These are phyloP conservation scores for Hirschioporus abietinus DNA, from an alignment of 768 basidiomycete genomes.

Conservation along the genomic window DNA sequence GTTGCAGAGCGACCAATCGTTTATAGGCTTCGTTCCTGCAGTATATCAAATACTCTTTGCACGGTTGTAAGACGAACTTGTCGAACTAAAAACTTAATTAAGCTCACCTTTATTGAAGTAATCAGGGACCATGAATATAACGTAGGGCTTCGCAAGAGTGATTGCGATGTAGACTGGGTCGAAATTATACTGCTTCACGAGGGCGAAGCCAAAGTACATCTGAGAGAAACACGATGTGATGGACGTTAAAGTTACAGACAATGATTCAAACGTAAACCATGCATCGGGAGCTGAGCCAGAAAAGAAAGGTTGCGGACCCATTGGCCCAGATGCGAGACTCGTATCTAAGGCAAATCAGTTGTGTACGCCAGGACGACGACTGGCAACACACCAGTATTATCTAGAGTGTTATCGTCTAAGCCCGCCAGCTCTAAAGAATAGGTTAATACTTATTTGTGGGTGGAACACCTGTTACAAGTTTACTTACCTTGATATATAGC, in stretches of 20 bases:
- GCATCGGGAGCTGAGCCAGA: not conserved
- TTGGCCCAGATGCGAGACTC: not conserved
- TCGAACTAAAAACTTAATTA: not conserved
- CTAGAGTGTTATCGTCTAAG: not conserved
- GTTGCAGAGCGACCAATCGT: not conserved
- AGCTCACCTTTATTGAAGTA: not conserved
- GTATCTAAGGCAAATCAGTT: not conserved
- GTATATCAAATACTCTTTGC: not conserved
- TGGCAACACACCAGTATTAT: not conserved
- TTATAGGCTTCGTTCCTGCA: not conserved
- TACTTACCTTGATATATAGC: not conserved
- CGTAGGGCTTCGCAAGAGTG: not conserved
- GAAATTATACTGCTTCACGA: not conserved
- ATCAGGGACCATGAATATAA: not conserved
- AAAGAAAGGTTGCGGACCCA: not conserved
- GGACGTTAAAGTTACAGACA: not conserved
- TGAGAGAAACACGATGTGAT: not conserved
- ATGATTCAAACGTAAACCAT: not conserved
- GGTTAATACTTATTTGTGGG: not conserved
- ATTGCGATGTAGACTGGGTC: not conserved
- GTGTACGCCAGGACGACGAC: not conserved
- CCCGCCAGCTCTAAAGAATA: not conserved
- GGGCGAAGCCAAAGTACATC: not conserved
- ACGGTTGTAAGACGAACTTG: not conserved
- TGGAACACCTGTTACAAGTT: not conserved